phyloP scores from a whole-genome alignment of 306 rosid genomes.

The Acacia acuminata region DNA sequence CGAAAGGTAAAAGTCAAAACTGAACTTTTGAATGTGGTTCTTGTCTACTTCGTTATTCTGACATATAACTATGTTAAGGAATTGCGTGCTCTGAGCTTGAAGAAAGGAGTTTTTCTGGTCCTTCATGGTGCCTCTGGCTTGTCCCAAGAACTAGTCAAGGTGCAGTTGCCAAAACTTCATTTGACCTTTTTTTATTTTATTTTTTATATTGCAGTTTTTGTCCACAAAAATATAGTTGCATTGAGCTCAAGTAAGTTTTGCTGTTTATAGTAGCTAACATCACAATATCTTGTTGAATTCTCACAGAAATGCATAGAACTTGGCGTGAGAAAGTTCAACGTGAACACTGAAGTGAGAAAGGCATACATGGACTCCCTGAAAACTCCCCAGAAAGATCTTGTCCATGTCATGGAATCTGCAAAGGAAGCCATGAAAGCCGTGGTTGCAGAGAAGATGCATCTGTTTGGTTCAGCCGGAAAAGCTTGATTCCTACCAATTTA shows the following conservation, averaged over 20 bases:
- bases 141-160: constrained; percentile 69
- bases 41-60: constrained; percentile 28
- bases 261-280: constrained; percentile 21
- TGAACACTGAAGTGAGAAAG: constrained; percentile 90
- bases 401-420: constrained; percentile 82
- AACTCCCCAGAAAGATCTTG: constrained; percentile 73
- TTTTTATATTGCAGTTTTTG: constrained; percentile 9
- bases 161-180: constrained; percentile 16
- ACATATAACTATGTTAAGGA: constrained; percentile 49
- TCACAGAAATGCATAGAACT: constrained; percentile 71
- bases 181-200: not conserved
- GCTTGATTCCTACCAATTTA: constrained; percentile 48
- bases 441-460: constrained; percentile 85
- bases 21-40: constrained; percentile 10
- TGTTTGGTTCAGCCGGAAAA: constrained; percentile 91
- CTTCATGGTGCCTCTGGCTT: constrained; percentile 98
- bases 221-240: not conserved
- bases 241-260: constrained; percentile 17
- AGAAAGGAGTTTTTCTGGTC: constrained; percentile 75
- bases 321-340: constrained; percentile 94
- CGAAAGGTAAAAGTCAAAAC: not conserved
- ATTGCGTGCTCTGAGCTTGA: constrained; percentile 59
- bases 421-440: constrained; percentile 93
- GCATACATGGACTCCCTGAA: constrained; percentile 89
- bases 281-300: constrained; percentile 19